These are phyloP conservation scores for Phytopythium chamaehyphon DNA, from an alignment of 352 stramenopile genomes.

Conservation along the genomic window DNA sequence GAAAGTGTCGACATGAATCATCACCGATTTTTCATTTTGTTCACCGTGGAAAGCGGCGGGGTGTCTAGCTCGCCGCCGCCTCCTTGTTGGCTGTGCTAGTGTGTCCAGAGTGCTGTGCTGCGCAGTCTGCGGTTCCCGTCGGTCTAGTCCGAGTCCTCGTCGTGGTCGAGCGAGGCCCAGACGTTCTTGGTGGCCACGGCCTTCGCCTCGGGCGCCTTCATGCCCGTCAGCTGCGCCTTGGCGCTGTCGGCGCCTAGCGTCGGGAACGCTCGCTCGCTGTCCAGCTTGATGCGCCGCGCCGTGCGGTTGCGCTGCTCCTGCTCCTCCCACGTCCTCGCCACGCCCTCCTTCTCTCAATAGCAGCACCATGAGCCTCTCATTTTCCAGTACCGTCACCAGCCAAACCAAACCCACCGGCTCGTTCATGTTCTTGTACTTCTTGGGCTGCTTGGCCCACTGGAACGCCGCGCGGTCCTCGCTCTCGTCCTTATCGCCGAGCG, in stretches of 20 bases:
- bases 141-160: conserved; percentile 53
- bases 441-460: conserved; percentile 82
- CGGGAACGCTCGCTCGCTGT: conserved; percentile 75
- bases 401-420: conserved; percentile 25
- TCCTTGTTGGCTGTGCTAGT: background rate
- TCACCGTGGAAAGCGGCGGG: too few relatives aligned
- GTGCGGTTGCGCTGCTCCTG: conserved; percentile 69
- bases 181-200: conserved; percentile 69
- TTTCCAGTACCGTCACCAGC: too few relatives aligned
- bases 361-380: too few relatives aligned
- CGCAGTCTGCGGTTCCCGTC: background rate
- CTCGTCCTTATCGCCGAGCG: conserved; percentile 44
- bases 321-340: conserved; percentile 65
- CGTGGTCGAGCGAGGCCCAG: conserved; percentile 65
- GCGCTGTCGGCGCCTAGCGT: conserved; percentile 54
- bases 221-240: conserved; percentile 50
- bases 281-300: conserved; percentile 52
- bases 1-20: too few relatives aligned
- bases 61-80: too few relatives aligned
- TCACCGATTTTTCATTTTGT: too few relatives aligned
- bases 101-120: conserved; percentile 4
- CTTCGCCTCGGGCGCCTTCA: conserved; percentile 56
- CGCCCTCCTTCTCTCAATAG: conserved; percentile 29
- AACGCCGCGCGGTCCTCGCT: conserved; percentile 47
- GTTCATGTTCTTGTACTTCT: conserved; percentile 73